Percentiles rank a stretch among this genome's conserved stretches.
phyloP scores from a whole-genome alignment of 495 filamentous ascomycete species.

The Aspergillus taichungensis region DNA sequence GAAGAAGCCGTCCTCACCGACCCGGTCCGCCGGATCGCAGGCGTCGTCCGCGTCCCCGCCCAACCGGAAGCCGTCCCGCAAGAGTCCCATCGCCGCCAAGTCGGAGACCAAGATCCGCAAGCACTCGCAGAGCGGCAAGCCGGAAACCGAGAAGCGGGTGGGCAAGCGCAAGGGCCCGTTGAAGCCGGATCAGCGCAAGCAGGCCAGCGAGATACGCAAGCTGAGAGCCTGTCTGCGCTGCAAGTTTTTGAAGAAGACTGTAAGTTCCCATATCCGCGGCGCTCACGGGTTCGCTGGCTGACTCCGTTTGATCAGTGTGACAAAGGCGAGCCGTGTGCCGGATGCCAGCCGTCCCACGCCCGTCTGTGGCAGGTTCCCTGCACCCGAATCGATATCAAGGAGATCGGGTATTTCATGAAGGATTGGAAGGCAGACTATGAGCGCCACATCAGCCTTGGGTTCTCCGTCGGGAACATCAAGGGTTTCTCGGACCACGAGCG shows the following conservation, averaged over 20 bases:
- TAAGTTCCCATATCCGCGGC: slow-evolving; percentile 12
- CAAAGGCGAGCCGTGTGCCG: slow-evolving; percentile 86
- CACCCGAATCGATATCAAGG: slow-evolving; percentile 93
- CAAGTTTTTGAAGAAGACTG: slow-evolving; percentile 95
- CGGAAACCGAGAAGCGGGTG: slow-evolving; percentile 80
- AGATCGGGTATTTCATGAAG: slow-evolving; percentile 95
- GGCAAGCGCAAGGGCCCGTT: slow-evolving; percentile 79
- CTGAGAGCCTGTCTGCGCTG: slow-evolving; percentile 86
- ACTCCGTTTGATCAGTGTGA: slow-evolving; percentile 51
- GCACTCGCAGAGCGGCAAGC: slow-evolving; percentile 63
- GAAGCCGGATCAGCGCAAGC: slow-evolving; percentile 86
- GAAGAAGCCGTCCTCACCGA: slow-evolving; percentile 55
- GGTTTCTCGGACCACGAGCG: slow-evolving; percentile 76
- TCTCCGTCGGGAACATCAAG: slow-evolving; percentile 89
- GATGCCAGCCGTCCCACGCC: slow-evolving; percentile 87
- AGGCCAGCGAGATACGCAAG: slow-evolving; percentile 89
- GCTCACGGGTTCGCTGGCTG: not conserved
- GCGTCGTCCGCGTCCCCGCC: slow-evolving; percentile 57
- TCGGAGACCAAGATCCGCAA: slow-evolving; percentile 71
- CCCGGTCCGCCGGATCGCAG: slow-evolving; percentile 49
- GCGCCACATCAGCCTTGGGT: slow-evolving; percentile 73
- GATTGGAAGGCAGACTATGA: slow-evolving; percentile 95
- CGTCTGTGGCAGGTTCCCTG: slow-evolving; percentile 92
- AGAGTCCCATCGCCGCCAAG: slow-evolving; percentile 69
- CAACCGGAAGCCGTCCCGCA: slow-evolving; percentile 57